Percentiles rank a stretch among this genome's conserved stretches.
Conservation (phyloP, 2,329 filamentous ascomycete species). For the Cladosporium sp. region DNA sequence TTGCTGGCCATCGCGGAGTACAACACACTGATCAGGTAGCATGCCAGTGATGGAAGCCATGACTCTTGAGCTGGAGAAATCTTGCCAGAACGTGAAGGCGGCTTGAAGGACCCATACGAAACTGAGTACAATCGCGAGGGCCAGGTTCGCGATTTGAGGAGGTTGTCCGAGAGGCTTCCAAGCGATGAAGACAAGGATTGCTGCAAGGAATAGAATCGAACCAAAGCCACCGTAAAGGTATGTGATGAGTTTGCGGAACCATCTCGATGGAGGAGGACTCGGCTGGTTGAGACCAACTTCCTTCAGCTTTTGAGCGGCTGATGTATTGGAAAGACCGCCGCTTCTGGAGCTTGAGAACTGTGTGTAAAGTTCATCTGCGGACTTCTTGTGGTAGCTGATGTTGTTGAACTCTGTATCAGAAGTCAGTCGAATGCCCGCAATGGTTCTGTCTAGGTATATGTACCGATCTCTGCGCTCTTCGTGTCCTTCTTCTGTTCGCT, state of each 20-base stretch:
- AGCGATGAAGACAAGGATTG: conserved; percentile 68
- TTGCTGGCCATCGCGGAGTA: conserved; percentile 56
- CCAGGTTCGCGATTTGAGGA: conserved; percentile 65
- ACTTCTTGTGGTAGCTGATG: conserved; percentile 64
- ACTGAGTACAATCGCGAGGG: conserved; percentile 66
- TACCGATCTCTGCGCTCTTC: conserved; percentile 32
- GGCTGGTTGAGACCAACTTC: conserved; percentile 65
- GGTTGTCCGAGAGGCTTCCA: conserved; percentile 72
- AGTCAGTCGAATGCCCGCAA: not conserved
- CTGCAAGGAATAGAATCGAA: conserved; percentile 61
- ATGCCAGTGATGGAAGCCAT: conserved; percentile 77
- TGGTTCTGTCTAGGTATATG: not conserved
- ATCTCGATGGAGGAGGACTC: conserved; percentile 59
- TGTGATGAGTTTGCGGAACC: conserved; percentile 53
- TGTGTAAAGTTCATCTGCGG: conserved; percentile 53
- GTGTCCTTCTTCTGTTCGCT: conserved; percentile 33
- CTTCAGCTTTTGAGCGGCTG: conserved; percentile 50
- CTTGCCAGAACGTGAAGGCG: conserved; percentile 55
- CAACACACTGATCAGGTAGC: conserved; percentile 67
- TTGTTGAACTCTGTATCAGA: conserved; percentile 32
- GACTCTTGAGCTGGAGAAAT: conserved; percentile 70
- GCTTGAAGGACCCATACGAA: conserved; percentile 61
- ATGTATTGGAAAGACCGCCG: conserved; percentile 57
- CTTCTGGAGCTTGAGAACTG: conserved; percentile 54
- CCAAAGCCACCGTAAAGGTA: conserved; percentile 79